Conservation (phyloP, 208 protist species). For the Jaenimonas drosophilae region DNA sequence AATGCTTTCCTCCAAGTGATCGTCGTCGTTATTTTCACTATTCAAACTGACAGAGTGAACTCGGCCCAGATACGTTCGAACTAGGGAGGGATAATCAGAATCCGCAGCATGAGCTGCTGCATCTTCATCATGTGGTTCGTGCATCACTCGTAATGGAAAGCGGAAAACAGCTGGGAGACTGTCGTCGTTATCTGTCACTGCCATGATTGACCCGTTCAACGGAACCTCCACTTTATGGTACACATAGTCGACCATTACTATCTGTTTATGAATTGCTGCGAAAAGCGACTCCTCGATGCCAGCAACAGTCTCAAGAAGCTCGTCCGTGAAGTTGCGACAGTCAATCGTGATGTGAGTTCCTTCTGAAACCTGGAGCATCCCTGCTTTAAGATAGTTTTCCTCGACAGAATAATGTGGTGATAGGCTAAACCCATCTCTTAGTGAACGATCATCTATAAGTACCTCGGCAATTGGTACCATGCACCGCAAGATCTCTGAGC, state of each 20-base stretch:
- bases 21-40: conserved; percentile 7
- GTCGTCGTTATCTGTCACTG: background rate
- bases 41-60: no score
- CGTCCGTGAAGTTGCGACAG: conserved; percentile 15
- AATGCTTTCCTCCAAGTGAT: conserved; percentile 6
- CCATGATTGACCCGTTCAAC: background rate
- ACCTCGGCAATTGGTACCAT: conserved; percentile 52
- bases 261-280: background rate
- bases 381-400: conserved; percentile 48
- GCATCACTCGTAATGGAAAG: background rate
- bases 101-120: background rate
- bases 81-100: no score
- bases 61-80: no score
- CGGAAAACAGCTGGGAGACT: background rate
- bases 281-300: background rate
- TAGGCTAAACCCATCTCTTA: conserved; percentile 9
- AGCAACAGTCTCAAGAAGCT: background rate
- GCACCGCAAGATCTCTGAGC: conserved; percentile 25
- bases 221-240: conserved; percentile 1
- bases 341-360: conserved; percentile 78
- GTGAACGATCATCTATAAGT: conserved; percentile 14
- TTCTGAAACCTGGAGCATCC: conserved; percentile 68
- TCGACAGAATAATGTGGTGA: conserved; percentile 31
- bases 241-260: background rate
- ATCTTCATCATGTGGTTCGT: background rate